Conservation (phyloP, 805 yeast species). For the Citeromyces matritensis region DNA sequence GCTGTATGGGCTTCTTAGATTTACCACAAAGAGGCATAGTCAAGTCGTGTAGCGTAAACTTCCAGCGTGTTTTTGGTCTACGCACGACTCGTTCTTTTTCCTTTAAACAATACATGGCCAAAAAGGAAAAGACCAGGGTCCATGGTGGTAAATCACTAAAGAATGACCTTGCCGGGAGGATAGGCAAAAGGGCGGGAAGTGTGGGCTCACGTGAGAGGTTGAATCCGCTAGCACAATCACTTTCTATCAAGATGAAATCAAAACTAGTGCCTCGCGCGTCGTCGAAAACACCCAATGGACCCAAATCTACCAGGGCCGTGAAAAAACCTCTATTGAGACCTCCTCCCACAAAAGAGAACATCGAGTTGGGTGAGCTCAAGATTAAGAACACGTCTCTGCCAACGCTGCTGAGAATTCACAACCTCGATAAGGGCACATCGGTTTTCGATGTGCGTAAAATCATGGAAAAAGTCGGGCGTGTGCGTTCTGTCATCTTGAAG, state of each 20-base stretch:
- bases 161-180: background rate
- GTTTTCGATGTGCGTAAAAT: conserved; percentile 12
- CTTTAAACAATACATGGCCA: conserved; percentile 13
- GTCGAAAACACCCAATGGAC: too few relatives aligned
- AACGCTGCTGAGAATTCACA: conserved; percentile 13
- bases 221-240: background rate
- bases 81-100: conserved; percentile 1
- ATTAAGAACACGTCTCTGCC: conserved; percentile 10
- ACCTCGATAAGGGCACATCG: conserved; percentile 15
- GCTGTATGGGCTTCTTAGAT: conserved; percentile 41
- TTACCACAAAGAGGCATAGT: conserved; percentile 29
- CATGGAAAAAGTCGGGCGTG: conserved; percentile 9
- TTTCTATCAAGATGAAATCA: background rate
- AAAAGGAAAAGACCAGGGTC: conserved; percentile 15
- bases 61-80: background rate
- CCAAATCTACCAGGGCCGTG: too few relatives aligned
- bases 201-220: conserved; percentile 1
- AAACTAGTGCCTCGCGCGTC: background rate
- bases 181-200: background rate
- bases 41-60: background rate
- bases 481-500: conserved; percentile 9
- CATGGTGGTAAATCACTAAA: conserved; percentile 2
- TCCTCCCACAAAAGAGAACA: background rate
- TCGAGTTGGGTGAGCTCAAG: conserved; percentile 3
- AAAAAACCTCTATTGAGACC: background rate